Percentiles rank a stretch among this genome's conserved stretches.
These are phyloP conservation scores for Meredithiella fracta DNA, from an alignment of 2,329 filamentous ascomycete species.

Conservation along the genomic window DNA sequence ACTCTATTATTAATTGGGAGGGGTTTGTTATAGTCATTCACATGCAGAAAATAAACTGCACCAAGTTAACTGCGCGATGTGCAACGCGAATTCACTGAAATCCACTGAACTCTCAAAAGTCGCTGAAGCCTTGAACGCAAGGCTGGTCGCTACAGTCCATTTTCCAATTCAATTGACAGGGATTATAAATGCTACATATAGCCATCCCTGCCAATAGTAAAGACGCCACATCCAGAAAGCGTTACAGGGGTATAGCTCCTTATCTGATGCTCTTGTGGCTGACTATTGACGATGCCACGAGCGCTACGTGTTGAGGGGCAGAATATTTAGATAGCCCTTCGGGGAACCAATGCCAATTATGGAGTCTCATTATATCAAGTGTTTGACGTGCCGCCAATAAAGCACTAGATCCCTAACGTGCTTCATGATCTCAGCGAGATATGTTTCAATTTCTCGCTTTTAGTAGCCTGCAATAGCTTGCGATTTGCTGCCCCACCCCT, in stretches of 20 bases:
- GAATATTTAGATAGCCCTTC: too few species aligned
- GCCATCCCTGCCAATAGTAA: neutral
- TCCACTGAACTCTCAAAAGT: neutral
- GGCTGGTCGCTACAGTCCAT: slow-evolving; percentile 7
- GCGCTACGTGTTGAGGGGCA: neutral
- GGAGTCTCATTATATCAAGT: too few species aligned
- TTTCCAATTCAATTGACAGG: neutral
- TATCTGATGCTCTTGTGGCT: neutral
- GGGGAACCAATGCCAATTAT: too few species aligned
- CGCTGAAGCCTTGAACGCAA: slow-evolving; percentile 13
- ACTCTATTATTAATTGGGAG: too few species aligned
- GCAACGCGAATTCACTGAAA: slow-evolving; percentile 7
- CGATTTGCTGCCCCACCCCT: neutral
- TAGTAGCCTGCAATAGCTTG: neutral
- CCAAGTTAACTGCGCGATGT: neutral
- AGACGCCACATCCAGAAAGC: neutral
- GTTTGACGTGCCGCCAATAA: too few species aligned
- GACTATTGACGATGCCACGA: neutral
- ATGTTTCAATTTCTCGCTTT: neutral
- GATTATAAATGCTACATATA: neutral
- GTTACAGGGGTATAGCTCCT: slow-evolving; percentile 3
- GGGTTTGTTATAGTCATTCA: neutral
- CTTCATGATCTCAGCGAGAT: neutral
- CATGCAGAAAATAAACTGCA: too few species aligned
- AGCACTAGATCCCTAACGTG: too few species aligned